These are phyloP conservation scores for Aspergillus caelatus DNA, from an alignment of 2,329 filamentous ascomycete genomes.

Conservation along the genomic window DNA sequence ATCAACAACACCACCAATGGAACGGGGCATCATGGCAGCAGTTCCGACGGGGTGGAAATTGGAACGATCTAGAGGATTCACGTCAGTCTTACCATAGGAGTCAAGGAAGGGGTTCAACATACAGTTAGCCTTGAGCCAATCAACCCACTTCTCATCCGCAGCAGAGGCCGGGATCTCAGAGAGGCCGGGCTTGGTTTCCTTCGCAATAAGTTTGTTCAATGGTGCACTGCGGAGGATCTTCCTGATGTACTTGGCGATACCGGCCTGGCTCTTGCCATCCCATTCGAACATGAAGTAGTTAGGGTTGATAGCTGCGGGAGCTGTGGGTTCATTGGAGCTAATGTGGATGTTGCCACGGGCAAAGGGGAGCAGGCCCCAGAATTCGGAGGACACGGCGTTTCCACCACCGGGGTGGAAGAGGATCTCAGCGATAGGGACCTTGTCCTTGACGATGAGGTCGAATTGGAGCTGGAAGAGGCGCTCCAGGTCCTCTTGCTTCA, in stretches of 20 bases:
- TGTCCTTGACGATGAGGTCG: constrained; percentile 29
- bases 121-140: constrained; percentile 31
- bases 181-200: constrained; percentile 28
- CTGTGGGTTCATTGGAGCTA: constrained; percentile 21
- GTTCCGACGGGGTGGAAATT: constrained; percentile 38
- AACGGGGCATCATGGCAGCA: constrained; percentile 36
- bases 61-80: constrained; percentile 21
- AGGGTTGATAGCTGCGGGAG: constrained; percentile 28
- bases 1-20: constrained; percentile 37
- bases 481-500: constrained; percentile 26
- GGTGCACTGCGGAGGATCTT: constrained; percentile 24
- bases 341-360: constrained; percentile 31
- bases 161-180: constrained; percentile 24
- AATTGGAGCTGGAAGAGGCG: constrained; percentile 29
- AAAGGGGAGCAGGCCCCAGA: constrained; percentile 32
- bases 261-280: constrained; percentile 13
- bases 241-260: constrained; percentile 21
- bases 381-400: constrained; percentile 22
- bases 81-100: neutral
- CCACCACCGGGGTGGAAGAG: constrained; percentile 23
- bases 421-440: constrained; percentile 29
- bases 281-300: constrained; percentile 32
- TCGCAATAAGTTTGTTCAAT: constrained; percentile 23
- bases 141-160: constrained; percentile 23
- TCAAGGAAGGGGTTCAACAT: constrained; percentile 11